Conservation (phyloP, 345 rosid species). For the Pistacia integerrima region DNA sequence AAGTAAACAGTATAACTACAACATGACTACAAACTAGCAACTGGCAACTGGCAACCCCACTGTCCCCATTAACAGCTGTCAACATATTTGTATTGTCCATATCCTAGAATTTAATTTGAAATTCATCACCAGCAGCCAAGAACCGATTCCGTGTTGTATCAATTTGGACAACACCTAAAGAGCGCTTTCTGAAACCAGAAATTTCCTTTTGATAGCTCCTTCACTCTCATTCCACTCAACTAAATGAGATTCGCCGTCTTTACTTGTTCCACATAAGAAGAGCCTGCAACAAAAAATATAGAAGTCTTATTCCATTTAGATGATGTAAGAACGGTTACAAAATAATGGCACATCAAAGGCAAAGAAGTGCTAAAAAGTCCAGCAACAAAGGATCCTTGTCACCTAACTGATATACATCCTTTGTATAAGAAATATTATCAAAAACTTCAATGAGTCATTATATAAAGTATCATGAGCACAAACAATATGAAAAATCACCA, state of each 20-base stretch:
- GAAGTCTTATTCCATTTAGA: background rate
- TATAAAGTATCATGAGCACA: too few species aligned
- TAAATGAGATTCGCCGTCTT: conserved; percentile 23
- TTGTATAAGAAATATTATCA: background rate
- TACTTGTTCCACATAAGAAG: conserved; percentile 72
- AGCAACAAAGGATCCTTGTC: background rate
- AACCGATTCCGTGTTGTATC: too few species aligned
- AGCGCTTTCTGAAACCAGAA: too few species aligned
- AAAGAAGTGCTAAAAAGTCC: conserved; percentile 8
- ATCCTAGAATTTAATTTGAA: too few species aligned
- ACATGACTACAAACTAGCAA: conserved; percentile 48
- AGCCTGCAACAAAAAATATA: conserved; percentile 39
- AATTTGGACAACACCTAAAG: too few species aligned
- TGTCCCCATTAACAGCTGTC: too few species aligned
- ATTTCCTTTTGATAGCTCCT: too few species aligned
- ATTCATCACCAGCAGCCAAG: too few species aligned
- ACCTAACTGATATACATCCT: background rate
- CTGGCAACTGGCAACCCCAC: conserved; percentile 51
- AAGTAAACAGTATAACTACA: conserved; percentile 17
- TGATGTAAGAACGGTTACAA: background rate
- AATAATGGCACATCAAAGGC: background rate
- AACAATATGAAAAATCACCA: too few species aligned
- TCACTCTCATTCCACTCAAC: too few species aligned
- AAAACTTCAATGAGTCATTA: too few species aligned
- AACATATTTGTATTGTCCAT: too few species aligned